Conservation (phyloP, 495 filamentous ascomycete species). For the Hypomontagnella submonticulosa region DNA sequence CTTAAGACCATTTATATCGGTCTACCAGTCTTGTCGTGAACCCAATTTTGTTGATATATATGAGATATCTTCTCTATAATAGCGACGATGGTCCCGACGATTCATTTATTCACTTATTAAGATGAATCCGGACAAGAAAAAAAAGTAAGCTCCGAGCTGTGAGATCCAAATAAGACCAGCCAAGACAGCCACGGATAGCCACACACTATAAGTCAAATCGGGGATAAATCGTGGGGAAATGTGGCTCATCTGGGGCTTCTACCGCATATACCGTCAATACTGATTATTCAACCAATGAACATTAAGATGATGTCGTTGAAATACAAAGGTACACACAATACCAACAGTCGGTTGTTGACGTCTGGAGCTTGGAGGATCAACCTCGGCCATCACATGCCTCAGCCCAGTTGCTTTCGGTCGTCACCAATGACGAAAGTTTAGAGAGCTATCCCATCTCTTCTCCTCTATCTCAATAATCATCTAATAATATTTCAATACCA, state of each 20-base stretch:
- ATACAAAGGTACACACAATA: neutral
- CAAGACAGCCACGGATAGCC: neutral
- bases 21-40: neutral
- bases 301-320: neutral
- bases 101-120: too few species aligned
- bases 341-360: neutral
- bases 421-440: constrained; percentile 41
- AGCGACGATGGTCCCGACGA: constrained; percentile 1
- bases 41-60: neutral
- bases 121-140: too few species aligned
- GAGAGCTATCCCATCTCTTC: constrained; percentile 9
- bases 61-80: constrained; percentile 1
- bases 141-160: too few species aligned
- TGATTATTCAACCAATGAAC: neutral
- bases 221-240: constrained; percentile 33
- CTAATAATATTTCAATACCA: constrained; percentile 23
- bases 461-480: constrained; percentile 11
- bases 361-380: constrained; percentile 25
- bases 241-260: constrained; percentile 27
- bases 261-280: constrained; percentile 15
- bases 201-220: neutral
- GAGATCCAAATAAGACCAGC: neutral
- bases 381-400: constrained; percentile 46
- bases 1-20: constrained; percentile 19
- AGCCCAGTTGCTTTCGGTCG: constrained; percentile 33